Evolutionary conservation across 2,329 filamentous ascomycete species (phyloP), one percentile per base, ranked within the genome.

Genomic region (Fusarium multiceps): DNA sequence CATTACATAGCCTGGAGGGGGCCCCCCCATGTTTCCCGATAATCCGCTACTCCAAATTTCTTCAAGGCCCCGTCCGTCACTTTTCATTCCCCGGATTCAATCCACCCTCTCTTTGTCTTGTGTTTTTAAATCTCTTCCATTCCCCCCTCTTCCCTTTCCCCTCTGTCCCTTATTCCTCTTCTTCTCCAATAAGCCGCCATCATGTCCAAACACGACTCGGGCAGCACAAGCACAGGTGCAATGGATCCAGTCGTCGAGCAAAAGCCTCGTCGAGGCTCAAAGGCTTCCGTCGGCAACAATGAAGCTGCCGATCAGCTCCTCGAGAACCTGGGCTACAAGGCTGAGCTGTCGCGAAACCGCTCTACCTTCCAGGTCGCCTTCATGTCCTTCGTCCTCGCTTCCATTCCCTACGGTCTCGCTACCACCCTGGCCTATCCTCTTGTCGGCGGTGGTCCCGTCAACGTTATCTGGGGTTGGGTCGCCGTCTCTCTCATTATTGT

Each of bases 331-430:
- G 90, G 90, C 64, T 92, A 92, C 82, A 88, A 87, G 78, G 84
- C 89, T 57, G 89, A 92, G 79, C 79, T 92, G 62, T 79, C 84
- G 50, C 87, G 90, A 63, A 90, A 86, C 74, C 86, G 90, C 57
- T 91, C 89, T 46, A 92, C 89, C 3, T 83, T 88, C 69, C 89
- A 91, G 78, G 89, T 92, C 55, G 89, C 89, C 72, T 92, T 92
- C 84, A 92, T 92, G 90, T 91, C 89, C 66, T 93, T 93, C 75
- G 90, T 93, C 71, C 86, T 93, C 56, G 90, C 91, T 49, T 90
- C 90, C 4, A 91, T 93, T 66, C 91, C 91, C 12, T 93, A 92
- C 78, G 91, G 91, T 74, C 84, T 93, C 41, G 86, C 89, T 46
- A 93, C 91, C 2, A 93, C 90, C 10, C 78, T 93, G 71, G 85